These are phyloP conservation scores for Colletotrichum orbiculare DNA, from an alignment of 2,329 filamentous ascomycete species.

Conservation along the genomic window DNA sequence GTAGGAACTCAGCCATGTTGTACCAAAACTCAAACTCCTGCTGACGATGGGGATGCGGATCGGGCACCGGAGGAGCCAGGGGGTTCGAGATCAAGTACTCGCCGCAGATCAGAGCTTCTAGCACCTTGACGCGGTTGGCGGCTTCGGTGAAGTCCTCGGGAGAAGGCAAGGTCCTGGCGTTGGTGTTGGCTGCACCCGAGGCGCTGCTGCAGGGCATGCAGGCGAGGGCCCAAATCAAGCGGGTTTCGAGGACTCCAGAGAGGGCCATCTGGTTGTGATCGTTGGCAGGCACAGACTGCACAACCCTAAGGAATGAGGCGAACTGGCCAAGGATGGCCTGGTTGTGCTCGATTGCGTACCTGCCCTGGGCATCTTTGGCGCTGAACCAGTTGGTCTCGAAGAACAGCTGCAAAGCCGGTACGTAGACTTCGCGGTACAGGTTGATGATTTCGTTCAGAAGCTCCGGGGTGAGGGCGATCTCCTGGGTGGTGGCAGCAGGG, in stretches of 20 bases:
- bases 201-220: conserved; percentile 56
- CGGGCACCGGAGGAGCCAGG: conserved; percentile 60
- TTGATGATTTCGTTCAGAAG: conserved; percentile 74
- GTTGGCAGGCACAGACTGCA: conserved; percentile 60
- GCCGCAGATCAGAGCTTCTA: conserved; percentile 82
- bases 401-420: conserved; percentile 77
- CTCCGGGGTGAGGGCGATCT: conserved; percentile 62
- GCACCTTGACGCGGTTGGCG: conserved; percentile 76
- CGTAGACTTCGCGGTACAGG: conserved; percentile 81
- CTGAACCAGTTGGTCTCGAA: conserved; percentile 89
- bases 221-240: conserved; percentile 70
- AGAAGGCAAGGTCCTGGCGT: conserved; percentile 53
- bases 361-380: conserved; percentile 54
- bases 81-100: conserved; percentile 70
- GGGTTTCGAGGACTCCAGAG: conserved; percentile 66
- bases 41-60: conserved; percentile 63
- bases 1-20: conserved; percentile 76
- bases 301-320: conserved; percentile 69
- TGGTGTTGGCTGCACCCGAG: conserved; percentile 48
- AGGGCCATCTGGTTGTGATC: conserved; percentile 64
- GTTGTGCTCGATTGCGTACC: conserved; percentile 62
- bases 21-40: conserved; percentile 87
- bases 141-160: conserved; percentile 73
- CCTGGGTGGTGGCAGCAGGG: conserved; percentile 66
- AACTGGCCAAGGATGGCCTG: conserved; percentile 73